These are phyloP conservation scores for Rhexocercosporidium sp. DNA, from an alignment of 2,329 filamentous ascomycete species.

Conservation along the genomic window DNA sequence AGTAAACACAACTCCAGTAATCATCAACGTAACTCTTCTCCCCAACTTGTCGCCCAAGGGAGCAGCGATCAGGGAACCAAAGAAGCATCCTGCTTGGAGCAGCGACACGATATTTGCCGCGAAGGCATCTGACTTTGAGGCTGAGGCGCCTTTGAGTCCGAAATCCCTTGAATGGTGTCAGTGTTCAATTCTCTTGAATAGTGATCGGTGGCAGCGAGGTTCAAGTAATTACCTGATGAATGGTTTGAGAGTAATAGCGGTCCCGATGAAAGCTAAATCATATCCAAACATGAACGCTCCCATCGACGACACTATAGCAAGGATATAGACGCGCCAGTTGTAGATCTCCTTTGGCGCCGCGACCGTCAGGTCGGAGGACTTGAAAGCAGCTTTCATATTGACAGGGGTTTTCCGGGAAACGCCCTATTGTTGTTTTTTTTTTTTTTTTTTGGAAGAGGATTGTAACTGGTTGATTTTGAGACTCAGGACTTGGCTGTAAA, in stretches of 20 bases:
- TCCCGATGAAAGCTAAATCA: not conserved
- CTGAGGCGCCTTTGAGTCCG: not conserved
- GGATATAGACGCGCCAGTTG: not conserved
- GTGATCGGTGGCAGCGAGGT: too few relatives aligned
- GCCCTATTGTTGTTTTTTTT: too few relatives aligned
- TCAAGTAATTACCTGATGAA: not conserved
- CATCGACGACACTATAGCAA: not conserved
- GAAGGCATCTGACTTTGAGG: not conserved
- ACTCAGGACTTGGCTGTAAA: not conserved
- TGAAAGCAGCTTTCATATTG: not conserved
- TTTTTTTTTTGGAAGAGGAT: too few relatives aligned
- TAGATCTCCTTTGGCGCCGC: not conserved
- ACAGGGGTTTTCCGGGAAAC: not conserved
- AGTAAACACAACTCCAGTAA: not conserved
- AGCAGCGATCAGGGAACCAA: constrained; percentile 55
- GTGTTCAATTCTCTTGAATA: too few relatives aligned
- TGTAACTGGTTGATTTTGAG: not conserved
- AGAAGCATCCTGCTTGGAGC: constrained; percentile 57
- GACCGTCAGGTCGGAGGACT: not conserved
- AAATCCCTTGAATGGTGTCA: too few relatives aligned
- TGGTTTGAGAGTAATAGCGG: not conserved
- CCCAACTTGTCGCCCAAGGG: constrained; percentile 48
- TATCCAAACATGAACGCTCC: not conserved
- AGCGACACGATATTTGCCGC: constrained; percentile 51
- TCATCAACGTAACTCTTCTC: not conserved